These are phyloP conservation scores for Blepharisma japonicum DNA, from an alignment of 73 alveolate species.

Conservation along the genomic window DNA sequence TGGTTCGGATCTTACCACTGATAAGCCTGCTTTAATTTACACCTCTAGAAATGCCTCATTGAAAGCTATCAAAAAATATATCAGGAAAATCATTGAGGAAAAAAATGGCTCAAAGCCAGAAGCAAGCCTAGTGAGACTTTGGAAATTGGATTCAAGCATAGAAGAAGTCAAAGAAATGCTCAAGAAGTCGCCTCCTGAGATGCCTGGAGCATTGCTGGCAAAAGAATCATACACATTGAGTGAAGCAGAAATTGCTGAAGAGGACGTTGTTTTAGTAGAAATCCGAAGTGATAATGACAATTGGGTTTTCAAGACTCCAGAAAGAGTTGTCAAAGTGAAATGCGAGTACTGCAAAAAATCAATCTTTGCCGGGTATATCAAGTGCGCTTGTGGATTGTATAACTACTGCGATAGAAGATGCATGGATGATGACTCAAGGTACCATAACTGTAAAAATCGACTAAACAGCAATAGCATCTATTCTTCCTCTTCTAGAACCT, in stretches of 20 bases:
- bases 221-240: too few relatives aligned
- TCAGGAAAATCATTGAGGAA: background rate
- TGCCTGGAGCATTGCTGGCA: too few relatives aligned
- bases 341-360: slow-evolving; percentile 5
- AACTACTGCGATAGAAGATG: background rate
- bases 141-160: slow-evolving; percentile 21
- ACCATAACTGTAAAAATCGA: background rate
- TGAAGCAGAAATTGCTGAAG: too few relatives aligned
- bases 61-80: background rate
- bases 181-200: too few relatives aligned
- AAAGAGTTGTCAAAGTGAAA: background rate
- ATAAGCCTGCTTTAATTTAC: background rate
- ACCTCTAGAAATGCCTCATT: background rate
- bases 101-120: too few relatives aligned
- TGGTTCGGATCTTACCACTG: background rate
- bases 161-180: too few relatives aligned
- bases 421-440: background rate
- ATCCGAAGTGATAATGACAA: too few relatives aligned
- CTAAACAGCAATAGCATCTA: too few relatives aligned
- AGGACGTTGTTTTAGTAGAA: too few relatives aligned
- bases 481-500: too few relatives aligned
- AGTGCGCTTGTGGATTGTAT: background rate
- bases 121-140: too few relatives aligned
- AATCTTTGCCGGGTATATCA: background rate
- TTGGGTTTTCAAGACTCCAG: too few relatives aligned